Conservation (phyloP, 148 eudicot genomes). For the Camellia lanceoleosa region DNA sequence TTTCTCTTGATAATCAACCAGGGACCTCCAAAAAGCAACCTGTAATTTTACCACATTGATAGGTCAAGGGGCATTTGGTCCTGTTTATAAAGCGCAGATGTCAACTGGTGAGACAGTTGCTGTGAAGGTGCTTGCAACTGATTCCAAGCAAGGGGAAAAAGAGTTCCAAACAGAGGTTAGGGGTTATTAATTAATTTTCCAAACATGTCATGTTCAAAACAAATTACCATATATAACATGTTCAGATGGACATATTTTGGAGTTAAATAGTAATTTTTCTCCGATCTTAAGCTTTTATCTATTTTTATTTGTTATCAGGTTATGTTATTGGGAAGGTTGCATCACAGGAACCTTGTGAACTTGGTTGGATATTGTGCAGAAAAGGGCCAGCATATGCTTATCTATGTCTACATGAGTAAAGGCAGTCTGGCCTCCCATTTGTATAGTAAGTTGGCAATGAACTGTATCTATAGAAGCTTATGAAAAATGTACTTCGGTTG, state of each 20-base stretch:
- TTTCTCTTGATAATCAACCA: conserved; percentile 26
- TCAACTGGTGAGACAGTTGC: conserved; percentile 87
- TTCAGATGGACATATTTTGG: background rate
- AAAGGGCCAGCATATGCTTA: conserved; percentile 81
- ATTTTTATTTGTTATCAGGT: conserved; percentile 46
- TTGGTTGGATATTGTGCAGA: conserved; percentile 94
- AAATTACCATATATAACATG: background rate
- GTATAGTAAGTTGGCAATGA: conserved; percentile 53
- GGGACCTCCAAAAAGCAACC: conserved; percentile 93
- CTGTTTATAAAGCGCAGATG: conserved; percentile 94
- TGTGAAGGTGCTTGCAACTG: conserved; percentile 85
- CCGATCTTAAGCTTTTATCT: background rate
- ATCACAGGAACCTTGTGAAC: conserved; percentile 92
- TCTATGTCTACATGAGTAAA: conserved; percentile 83
- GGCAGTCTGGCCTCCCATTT: conserved; percentile 88
- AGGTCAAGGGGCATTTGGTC: conserved; percentile 97
- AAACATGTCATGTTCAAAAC: background rate
- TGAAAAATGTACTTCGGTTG: background rate
- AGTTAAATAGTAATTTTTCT: background rate
- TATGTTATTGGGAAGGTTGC: conserved; percentile 80
- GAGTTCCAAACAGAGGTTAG: conserved; percentile 93
- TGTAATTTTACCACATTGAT: conserved; percentile 80
- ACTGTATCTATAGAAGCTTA: background rate
- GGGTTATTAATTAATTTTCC: background rate
- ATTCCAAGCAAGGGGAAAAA: conserved; percentile 89